phyloP scores from a whole-genome alignment of 176 grass and related monocot genomes.

The Oryza nivara region DNA sequence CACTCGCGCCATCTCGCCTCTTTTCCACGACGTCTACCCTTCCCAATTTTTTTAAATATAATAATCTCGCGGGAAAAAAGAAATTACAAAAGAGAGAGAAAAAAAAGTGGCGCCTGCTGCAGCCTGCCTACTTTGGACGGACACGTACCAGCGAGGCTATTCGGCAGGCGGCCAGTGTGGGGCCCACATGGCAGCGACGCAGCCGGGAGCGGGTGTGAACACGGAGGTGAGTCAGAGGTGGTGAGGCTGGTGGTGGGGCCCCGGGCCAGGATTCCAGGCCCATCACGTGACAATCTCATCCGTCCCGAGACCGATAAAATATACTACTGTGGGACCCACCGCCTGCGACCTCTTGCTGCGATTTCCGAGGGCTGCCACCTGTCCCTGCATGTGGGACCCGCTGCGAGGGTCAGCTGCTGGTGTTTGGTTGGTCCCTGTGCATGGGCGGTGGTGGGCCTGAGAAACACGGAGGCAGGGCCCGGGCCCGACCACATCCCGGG shows the following conservation, averaged over 20 bases:
- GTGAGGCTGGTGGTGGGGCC: not conserved
- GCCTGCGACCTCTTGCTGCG: not conserved
- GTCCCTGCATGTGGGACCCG: not conserved
- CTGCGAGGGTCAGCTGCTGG: not conserved
- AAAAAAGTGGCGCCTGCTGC: not conserved
- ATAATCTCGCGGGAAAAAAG: not conserved
- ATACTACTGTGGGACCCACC: not conserved
- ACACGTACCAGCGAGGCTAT: not conserved
- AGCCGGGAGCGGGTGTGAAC: not conserved
- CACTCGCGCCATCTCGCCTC: constrained; percentile 1
- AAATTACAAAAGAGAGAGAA: not conserved
- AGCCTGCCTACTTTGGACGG: constrained; percentile 7
- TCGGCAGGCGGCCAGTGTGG: not conserved
- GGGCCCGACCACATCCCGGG: too few relatives aligned
- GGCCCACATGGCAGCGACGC: not conserved
- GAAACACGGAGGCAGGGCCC: not conserved
- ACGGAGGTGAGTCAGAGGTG: not conserved
- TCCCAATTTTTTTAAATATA: not conserved
- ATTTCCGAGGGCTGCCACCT: not conserved
- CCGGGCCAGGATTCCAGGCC: not conserved
- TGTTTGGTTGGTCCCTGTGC: not conserved
- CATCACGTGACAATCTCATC: not conserved
- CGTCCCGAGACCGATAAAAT: not conserved
- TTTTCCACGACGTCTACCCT: not conserved
- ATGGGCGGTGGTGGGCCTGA: not conserved